Evolutionary conservation across 495 filamentous ascomycete genomes (phyloP).

Genomic region (Penicilliopsis zonata): DNA sequence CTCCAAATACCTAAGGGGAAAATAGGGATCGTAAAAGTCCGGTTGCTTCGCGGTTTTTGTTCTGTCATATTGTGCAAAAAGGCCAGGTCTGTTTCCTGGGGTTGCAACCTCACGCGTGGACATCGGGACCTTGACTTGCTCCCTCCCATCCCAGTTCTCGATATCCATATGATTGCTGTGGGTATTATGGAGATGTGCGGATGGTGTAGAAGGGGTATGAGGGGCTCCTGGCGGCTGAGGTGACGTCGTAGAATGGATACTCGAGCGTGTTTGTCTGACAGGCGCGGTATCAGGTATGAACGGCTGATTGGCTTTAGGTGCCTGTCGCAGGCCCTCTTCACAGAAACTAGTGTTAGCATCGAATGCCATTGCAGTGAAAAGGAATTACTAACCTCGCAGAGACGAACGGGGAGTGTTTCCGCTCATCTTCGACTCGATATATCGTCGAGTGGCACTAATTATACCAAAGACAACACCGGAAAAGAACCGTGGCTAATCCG

Average conservation of each 20-base stretch:
- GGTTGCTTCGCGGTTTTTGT: conserved; percentile 20
- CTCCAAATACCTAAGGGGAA: conserved; percentile 27
- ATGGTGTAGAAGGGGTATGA: conserved; percentile 17
- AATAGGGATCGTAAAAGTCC: conserved; percentile 33
- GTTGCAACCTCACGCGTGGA: conserved; percentile 31
- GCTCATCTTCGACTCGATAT: conserved; percentile 10
- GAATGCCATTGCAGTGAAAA: neutral
- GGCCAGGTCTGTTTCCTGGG: conserved; percentile 28
- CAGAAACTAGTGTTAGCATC: conserved; percentile 6
- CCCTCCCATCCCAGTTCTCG: conserved; percentile 28
- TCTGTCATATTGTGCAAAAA: conserved; percentile 18
- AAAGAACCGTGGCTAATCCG: too few species aligned
- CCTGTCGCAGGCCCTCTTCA: conserved; percentile 34
- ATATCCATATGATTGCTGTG: conserved; percentile 16
- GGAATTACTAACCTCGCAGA: conserved; percentile 9
- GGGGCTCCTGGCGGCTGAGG: conserved; percentile 18
- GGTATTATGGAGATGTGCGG: conserved; percentile 10
- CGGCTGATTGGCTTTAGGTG: conserved; percentile 34
- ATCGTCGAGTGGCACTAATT: too few species aligned
- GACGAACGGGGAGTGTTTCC: conserved; percentile 15
- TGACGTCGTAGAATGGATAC: conserved; percentile 20
- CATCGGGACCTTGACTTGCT: conserved; percentile 26
- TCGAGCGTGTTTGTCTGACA: conserved; percentile 21
- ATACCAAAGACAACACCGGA: too few species aligned
- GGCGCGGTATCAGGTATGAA: conserved; percentile 34